Conservation (phyloP, 495 filamentous ascomycete species). For the Pyrenula aspistea region DNA sequence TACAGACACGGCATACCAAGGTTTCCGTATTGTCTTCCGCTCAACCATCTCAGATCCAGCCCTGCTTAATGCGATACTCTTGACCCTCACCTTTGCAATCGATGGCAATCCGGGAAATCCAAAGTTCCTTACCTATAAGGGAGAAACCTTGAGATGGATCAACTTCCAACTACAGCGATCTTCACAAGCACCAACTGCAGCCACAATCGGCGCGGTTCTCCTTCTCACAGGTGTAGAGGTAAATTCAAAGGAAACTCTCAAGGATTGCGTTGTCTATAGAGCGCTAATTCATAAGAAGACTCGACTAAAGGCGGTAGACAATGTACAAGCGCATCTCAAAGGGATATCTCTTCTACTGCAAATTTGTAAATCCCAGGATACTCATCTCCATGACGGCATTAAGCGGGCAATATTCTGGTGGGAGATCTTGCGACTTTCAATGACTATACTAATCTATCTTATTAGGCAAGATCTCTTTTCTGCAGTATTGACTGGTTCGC, state of each 20-base stretch:
- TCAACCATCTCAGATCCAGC: slow-evolving; percentile 17
- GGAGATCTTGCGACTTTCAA: slow-evolving; percentile 1
- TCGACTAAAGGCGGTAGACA: slow-evolving; percentile 14
- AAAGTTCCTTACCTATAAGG: slow-evolving; percentile 21
- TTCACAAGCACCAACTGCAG: slow-evolving; percentile 15
- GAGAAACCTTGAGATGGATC: slow-evolving; percentile 17
- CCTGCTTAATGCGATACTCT: slow-evolving; percentile 25
- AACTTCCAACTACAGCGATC: slow-evolving; percentile 16
- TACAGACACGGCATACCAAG: slow-evolving; percentile 22
- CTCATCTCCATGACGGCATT: slow-evolving; percentile 21
- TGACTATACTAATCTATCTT: not conserved
- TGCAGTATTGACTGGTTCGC: slow-evolving; percentile 20
- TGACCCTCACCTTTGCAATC: slow-evolving; percentile 16
- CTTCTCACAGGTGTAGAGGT: slow-evolving; percentile 25
- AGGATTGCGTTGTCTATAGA: slow-evolving; percentile 4
- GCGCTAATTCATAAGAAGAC: slow-evolving; percentile 11
- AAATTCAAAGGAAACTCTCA: no score
- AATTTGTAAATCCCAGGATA: slow-evolving; percentile 12
- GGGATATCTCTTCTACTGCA: slow-evolving; percentile 20
- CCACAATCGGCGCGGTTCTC: slow-evolving; percentile 27
- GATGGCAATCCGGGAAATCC: slow-evolving; percentile 10
- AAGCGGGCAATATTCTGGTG: slow-evolving; percentile 30
- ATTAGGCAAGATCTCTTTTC: slow-evolving; percentile 25
- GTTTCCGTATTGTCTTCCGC: slow-evolving; percentile 20
- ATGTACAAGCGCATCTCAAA: slow-evolving; percentile 24